Conservation (phyloP, 768 basidiomycete genomes). For the Termitomyces titanicus region DNA sequence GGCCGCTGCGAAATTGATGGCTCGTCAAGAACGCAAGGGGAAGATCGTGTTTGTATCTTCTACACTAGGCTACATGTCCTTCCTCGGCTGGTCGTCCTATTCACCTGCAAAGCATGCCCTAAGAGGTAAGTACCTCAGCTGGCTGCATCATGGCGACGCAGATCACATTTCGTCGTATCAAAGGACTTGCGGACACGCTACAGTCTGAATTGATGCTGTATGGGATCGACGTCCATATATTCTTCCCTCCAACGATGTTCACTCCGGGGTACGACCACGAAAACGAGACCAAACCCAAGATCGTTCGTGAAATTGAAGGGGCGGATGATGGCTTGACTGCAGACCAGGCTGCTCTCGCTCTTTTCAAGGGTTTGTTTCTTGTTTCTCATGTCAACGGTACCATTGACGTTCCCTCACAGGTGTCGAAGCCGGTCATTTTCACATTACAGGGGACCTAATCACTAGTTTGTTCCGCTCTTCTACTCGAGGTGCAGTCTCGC, state of each 20-base stretch:
- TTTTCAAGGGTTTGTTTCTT: constrained; percentile 50
- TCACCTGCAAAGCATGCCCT: constrained; percentile 84
- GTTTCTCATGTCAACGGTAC: neutral
- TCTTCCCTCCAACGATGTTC: constrained; percentile 79
- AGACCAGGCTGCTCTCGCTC: constrained; percentile 53
- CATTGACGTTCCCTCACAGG: constrained; percentile 34
- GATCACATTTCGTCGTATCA: neutral
- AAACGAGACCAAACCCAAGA: constrained; percentile 70
- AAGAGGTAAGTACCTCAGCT: constrained; percentile 63
- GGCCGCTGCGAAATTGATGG: no score
- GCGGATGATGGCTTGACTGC: constrained; percentile 61
- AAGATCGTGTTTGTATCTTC: constrained; percentile 82
- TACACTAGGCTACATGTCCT: constrained; percentile 67
- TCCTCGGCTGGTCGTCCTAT: constrained; percentile 79
- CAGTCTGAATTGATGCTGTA: constrained; percentile 79
- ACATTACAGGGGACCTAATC: constrained; percentile 73
- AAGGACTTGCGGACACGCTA: constrained; percentile 82
- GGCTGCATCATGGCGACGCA: neutral
- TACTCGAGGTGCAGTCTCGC: constrained; percentile 60
- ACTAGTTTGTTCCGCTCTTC: constrained; percentile 65
- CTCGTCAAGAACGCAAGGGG: constrained; percentile 48
- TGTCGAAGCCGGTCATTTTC: constrained; percentile 62
- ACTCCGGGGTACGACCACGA: constrained; percentile 76
- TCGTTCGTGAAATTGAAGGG: constrained; percentile 75
- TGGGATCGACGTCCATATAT: constrained; percentile 76